These are phyloP conservation scores for Luffa aegyptiaca DNA, from an alignment of 306 rosid species.

Conservation along the genomic window DNA sequence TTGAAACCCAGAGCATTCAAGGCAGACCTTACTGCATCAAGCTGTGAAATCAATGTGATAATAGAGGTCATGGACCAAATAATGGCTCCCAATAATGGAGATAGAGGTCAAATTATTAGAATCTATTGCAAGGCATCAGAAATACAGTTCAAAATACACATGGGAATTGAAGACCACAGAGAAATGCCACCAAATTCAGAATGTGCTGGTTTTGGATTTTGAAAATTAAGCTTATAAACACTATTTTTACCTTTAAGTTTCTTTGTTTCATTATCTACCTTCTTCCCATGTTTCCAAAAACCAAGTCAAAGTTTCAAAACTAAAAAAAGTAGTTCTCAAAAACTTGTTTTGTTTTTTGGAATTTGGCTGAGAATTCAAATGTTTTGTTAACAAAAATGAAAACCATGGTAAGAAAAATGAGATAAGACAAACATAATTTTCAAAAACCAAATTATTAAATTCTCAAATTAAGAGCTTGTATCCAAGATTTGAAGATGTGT, in stretches of 20 bases:
- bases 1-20: conserved; percentile 45
- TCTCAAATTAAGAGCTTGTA: background rate
- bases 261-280: no score
- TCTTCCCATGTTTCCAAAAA: no score
- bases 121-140: background rate
- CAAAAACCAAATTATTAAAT: background rate
- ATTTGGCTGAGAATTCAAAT: no score
- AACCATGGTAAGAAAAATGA: no score
- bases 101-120: background rate
- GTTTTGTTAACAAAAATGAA: no score
- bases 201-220: background rate
- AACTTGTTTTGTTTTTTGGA: no score
- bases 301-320: no score
- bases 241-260: no score
- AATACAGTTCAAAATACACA: background rate
- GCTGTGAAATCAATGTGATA: conserved; percentile 27
- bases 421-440: no score
- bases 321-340: no score
- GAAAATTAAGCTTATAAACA: no score
- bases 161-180: background rate
- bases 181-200: background rate
- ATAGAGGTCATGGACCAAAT: background rate
- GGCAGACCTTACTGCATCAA: conserved; percentile 81
- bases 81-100: background rate
- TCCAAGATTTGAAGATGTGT: background rate